Evolutionary conservation across 2,329 filamentous ascomycete species (phyloP).

Genomic region (Leptodontidium sp.): DNA sequence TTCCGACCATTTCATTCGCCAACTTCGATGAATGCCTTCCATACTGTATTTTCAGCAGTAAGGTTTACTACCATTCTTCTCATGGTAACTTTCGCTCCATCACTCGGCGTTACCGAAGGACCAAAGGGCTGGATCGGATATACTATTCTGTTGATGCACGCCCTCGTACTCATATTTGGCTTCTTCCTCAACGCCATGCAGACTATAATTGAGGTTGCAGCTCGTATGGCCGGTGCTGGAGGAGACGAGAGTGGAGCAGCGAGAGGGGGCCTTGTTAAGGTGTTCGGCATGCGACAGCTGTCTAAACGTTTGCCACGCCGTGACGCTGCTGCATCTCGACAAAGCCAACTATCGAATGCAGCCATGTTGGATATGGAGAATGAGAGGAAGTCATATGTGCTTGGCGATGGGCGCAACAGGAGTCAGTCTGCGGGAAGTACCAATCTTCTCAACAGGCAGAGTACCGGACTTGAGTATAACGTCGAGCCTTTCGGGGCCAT

Average conservation of each 20-base stretch:
- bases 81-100: constrained; percentile 85
- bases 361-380: constrained; percentile 79
- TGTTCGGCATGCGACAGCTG: constrained; percentile 90
- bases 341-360: constrained; percentile 83
- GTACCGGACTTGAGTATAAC: constrained; percentile 61
- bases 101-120: constrained; percentile 78
- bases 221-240: constrained; percentile 83
- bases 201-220: constrained; percentile 87
- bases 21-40: constrained; percentile 97
- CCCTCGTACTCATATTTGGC: constrained; percentile 83
- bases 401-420: constrained; percentile 59
- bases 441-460: constrained; percentile 64
- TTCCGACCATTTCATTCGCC: constrained; percentile 90
- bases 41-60: constrained; percentile 81
- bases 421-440: constrained; percentile 70
- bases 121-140: constrained; percentile 96
- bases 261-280: constrained; percentile 85
- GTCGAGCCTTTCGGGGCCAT: constrained; percentile 52
- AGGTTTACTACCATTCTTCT: constrained; percentile 79
- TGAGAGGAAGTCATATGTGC: constrained; percentile 68
- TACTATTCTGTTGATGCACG: constrained; percentile 86
- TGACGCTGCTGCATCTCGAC: constrained; percentile 70
- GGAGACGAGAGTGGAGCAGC: constrained; percentile 76
- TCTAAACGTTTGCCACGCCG: constrained; percentile 74
- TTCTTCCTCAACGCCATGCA: constrained; percentile 94